Percentiles rank a stretch among this genome's conserved stretches.
phyloP scores from a whole-genome alignment of 495 filamentous ascomycete genomes.

The Aspergillus haitiensis region DNA sequence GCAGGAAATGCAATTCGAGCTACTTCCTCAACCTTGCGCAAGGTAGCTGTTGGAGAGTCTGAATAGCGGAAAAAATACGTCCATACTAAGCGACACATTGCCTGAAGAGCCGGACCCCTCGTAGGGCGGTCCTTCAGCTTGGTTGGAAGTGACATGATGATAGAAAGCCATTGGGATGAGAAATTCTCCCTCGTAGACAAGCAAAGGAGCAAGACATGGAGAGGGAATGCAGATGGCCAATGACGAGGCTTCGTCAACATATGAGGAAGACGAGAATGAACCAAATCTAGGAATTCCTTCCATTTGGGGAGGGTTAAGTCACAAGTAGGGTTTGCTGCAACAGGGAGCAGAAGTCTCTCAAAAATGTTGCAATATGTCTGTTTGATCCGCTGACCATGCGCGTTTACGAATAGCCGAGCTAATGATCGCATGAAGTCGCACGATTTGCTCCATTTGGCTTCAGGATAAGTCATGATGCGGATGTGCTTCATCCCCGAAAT shows the following conservation, averaged over 20 bases:
- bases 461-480: constrained; percentile 65
- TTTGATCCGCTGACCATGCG: constrained; percentile 85
- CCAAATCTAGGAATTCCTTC: constrained; percentile 75
- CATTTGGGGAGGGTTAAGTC: constrained; percentile 79
- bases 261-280: constrained; percentile 71
- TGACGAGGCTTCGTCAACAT: constrained; percentile 90
- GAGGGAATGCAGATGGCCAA: constrained; percentile 83
- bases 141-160: constrained; percentile 71
- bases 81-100: constrained; percentile 91
- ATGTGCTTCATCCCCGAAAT: constrained; percentile 90
- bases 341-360: constrained; percentile 81
- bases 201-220: constrained; percentile 81
- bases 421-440: constrained; percentile 84
- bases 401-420: constrained; percentile 75
- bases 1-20: constrained; percentile 76
- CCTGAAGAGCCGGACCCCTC: constrained; percentile 79
- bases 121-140: constrained; percentile 80
- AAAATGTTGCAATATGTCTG: constrained; percentile 91
- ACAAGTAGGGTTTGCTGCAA: constrained; percentile 72
- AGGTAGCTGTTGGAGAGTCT: constrained; percentile 65
- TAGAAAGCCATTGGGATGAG: constrained; percentile 77
- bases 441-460: constrained; percentile 74
- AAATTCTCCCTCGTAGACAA: constrained; percentile 84
- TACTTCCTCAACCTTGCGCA: constrained; percentile 84
- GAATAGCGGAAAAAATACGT: constrained; percentile 86